phyloP scores from a whole-genome alignment of 2,329 filamentous ascomycete genomes.

The Botrytis galanthina region DNA sequence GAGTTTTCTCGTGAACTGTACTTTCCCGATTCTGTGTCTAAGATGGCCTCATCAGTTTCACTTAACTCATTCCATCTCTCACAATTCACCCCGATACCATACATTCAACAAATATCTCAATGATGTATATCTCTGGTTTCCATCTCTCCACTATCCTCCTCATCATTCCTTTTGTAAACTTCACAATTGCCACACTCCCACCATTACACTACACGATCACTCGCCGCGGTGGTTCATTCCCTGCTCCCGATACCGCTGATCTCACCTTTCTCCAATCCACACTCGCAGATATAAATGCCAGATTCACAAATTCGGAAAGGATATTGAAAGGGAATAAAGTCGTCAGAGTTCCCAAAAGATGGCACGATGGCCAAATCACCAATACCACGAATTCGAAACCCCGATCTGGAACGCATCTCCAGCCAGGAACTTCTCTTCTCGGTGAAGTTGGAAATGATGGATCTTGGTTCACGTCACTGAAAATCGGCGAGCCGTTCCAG shows the following conservation, averaged over 20 bases:
- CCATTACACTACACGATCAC: conserved; percentile 15
- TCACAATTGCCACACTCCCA: background rate
- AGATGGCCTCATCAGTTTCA: background rate
- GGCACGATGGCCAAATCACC: background rate
- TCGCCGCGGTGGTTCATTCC: conserved; percentile 7
- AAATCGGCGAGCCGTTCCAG: conserved; percentile 28
- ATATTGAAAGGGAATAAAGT: background rate
- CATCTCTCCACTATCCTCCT: background rate
- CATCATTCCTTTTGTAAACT: background rate
- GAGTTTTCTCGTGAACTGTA: background rate
- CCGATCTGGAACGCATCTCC: background rate
- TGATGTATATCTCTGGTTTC: background rate
- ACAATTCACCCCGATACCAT: fast-evolving
- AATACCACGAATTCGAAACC: background rate
- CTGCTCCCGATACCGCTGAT: conserved; percentile 7
- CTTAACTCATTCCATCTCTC: too few species aligned
- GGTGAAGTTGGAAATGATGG: conserved; percentile 28
- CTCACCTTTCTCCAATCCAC: conserved; percentile 1
- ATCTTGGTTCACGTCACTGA: conserved; percentile 28
- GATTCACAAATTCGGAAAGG: conserved; percentile 7
- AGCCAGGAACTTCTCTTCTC: conserved; percentile 18
- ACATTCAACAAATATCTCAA: too few species aligned
- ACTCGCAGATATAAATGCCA: background rate
- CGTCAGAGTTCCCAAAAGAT: background rate
- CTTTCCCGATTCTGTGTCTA: background rate